These are phyloP conservation scores for Suhomyces emberorum DNA, from an alignment of 805 yeast species.

Conservation along the genomic window DNA sequence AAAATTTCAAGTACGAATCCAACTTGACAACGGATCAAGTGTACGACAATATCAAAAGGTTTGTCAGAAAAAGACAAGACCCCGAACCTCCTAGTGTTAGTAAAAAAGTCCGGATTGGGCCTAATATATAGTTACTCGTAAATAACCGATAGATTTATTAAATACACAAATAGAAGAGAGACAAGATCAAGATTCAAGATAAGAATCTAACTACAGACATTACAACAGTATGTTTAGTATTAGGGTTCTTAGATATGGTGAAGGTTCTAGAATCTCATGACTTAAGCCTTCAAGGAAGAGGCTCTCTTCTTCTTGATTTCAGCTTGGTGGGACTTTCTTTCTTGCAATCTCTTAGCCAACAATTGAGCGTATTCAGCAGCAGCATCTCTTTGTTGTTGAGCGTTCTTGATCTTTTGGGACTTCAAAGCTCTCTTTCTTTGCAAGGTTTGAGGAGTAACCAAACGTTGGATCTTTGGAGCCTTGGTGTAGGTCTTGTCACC, in stretches of 20 bases:
- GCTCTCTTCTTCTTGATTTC: conserved; percentile 99
- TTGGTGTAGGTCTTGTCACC: conserved; percentile 98
- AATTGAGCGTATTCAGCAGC: conserved; percentile 99
- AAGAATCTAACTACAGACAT: conserved; percentile 1
- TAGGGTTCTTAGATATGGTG: conserved; percentile 4
- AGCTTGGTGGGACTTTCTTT: conserved; percentile 97
- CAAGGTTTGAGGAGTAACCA: conserved; percentile 97
- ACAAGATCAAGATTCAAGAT: neutral
- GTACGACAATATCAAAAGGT: conserved; percentile 53
- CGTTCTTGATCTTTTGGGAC: conserved; percentile 91
- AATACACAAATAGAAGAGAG: conserved; percentile 19
- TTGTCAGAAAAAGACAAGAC: conserved; percentile 12
- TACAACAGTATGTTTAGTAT: conserved; percentile 4
- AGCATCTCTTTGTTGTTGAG: conserved; percentile 99
- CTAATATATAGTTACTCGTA: neutral
- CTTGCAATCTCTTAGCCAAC: conserved; percentile 96
- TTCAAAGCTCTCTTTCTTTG: conserved; percentile 98
- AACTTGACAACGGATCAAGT: conserved; percentile 58
- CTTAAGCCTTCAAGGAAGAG: conserved; percentile 91
- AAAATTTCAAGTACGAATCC: conserved; percentile 46
- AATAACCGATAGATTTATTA: conserved; percentile 12
- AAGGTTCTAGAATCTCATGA: conserved; percentile 6
- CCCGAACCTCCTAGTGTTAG: neutral
- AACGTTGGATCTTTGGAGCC: conserved; percentile 99
- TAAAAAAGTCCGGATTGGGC: conserved; percentile 10